phyloP scores from a whole-genome alignment of 257 asterid genomes.

The Lithospermum erythrorhizon region DNA sequence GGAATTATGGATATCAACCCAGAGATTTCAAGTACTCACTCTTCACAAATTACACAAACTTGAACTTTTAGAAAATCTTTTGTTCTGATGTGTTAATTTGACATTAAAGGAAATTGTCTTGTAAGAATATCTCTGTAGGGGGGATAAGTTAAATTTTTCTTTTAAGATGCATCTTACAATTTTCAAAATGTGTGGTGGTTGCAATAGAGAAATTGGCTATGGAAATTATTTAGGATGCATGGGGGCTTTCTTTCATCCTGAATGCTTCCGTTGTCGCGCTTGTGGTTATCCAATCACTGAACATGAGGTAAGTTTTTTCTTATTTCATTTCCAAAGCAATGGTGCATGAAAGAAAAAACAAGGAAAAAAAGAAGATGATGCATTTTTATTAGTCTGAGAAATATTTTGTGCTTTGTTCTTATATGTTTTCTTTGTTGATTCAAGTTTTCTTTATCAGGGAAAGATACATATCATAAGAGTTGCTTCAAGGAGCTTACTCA shows the following conservation, averaged over 20 bases:
- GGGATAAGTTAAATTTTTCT: no score
- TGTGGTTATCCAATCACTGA: constrained; percentile 77
- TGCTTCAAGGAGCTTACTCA: constrained; percentile 96
- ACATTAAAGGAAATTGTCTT: no score
- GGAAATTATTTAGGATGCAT: constrained; percentile 92
- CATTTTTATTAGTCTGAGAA: constrained; percentile 4
- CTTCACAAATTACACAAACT: not conserved
- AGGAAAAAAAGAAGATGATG: not conserved
- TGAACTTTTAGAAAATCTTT: no score
- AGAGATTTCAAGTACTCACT: not conserved
- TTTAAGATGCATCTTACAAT: not conserved
- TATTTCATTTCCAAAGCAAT: not conserved
- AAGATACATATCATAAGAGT: constrained; percentile 63
- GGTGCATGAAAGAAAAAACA: no score
- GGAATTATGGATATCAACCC: not conserved
- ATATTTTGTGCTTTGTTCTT: constrained; percentile 16
- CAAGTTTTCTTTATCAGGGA: constrained; percentile 93
- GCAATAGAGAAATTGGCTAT: constrained; percentile 60
- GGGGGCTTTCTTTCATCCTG: constrained; percentile 81
- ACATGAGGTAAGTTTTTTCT: constrained; percentile 46
- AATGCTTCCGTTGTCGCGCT: constrained; percentile 74
- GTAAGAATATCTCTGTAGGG: no score
- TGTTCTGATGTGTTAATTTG: no score
- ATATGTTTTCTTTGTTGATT: constrained; percentile 43
- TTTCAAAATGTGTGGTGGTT: constrained; percentile 63